A percentile compares a stretch with the other conserved stretches of the same genome.
Conservation (phyloP, 2,329 filamentous ascomycete genomes). For the Fusarium euwallaceae region DNA sequence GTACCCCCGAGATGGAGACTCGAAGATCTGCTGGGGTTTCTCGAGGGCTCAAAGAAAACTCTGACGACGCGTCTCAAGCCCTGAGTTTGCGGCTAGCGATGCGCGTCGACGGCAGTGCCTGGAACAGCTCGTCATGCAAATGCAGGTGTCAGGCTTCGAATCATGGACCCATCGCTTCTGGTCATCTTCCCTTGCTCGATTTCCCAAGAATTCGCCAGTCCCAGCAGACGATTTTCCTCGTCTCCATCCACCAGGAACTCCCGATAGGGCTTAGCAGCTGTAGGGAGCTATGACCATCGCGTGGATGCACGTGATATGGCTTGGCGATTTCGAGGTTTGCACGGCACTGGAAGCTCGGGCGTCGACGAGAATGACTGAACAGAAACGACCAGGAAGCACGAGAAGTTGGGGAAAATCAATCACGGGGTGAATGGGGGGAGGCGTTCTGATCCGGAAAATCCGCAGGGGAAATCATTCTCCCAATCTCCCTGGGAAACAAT, state of each 20-base stretch:
- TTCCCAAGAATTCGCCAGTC: constrained; percentile 25
- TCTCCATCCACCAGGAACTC: constrained; percentile 23
- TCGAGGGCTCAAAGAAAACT: constrained; percentile 2
- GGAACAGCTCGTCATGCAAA: constrained; percentile 32
- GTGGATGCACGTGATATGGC: constrained; percentile 42
- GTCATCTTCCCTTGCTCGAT: constrained; percentile 13
- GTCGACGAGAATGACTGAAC: not conserved
- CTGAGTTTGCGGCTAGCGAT: constrained; percentile 33
- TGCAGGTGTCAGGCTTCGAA: constrained; percentile 40
- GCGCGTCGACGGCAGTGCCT: constrained; percentile 29
- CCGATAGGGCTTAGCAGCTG: constrained; percentile 45
- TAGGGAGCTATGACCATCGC: constrained; percentile 48
- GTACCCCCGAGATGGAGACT: constrained; percentile 18
- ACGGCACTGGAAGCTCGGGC: not conserved
- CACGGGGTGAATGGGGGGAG: constrained; percentile 17
- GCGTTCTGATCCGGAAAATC: constrained; percentile 11
- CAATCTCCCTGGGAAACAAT: constrained; percentile 23
- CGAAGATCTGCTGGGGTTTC: constrained; percentile 8
- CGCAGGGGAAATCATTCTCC: constrained; percentile 17
- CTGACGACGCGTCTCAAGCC: constrained; percentile 3
- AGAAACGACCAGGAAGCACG: not conserved
- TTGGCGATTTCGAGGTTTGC: constrained; percentile 24
- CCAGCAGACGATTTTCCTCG: constrained; percentile 20
- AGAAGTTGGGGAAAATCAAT: constrained; percentile 5
- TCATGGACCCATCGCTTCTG: constrained; percentile 13